A percentile compares a stretch with the other conserved stretches of the same genome.
These are phyloP conservation scores for Fusarium heterosporum DNA, from an alignment of 2,329 filamentous ascomycete genomes.

Conservation along the genomic window DNA sequence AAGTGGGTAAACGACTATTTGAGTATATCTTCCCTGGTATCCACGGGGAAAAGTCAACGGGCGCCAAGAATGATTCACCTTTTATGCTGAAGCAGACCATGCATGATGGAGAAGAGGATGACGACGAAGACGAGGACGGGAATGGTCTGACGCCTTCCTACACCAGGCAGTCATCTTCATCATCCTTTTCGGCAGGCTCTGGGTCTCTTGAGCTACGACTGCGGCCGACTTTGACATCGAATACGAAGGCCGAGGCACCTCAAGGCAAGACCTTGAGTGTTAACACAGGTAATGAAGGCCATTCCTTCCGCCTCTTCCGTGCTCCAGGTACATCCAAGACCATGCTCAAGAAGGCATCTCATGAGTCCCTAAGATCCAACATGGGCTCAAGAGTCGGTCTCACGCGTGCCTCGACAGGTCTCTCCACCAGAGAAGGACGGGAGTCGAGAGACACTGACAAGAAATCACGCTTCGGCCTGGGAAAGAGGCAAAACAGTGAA, in stretches of 20 bases:
- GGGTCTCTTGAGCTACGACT: conserved; percentile 85
- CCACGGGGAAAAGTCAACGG: conserved; percentile 63
- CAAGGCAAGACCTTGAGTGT: conserved; percentile 63
- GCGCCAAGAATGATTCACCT: conserved; percentile 69
- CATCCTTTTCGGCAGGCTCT: conserved; percentile 69
- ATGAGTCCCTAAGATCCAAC: conserved; percentile 64
- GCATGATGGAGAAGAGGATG: conserved; percentile 59
- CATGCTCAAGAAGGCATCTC: conserved; percentile 64
- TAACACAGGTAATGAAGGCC: conserved; percentile 61
- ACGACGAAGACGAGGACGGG: conserved; percentile 58
- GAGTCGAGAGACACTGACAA: conserved; percentile 57
- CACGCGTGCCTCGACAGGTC: conserved; percentile 60
- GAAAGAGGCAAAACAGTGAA: conserved; percentile 62
- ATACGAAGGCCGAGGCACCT: conserved; percentile 53
- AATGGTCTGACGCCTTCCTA: conserved; percentile 53
- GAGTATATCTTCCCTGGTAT: conserved; percentile 97
- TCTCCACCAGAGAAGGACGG: conserved; percentile 55
- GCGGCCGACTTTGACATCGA: conserved; percentile 80
- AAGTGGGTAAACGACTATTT: conserved; percentile 92
- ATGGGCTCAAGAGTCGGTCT: conserved; percentile 57
- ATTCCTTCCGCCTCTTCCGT: conserved; percentile 66
- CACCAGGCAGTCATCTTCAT: conserved; percentile 58
- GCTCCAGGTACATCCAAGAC: conserved; percentile 58
- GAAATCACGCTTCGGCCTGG: conserved; percentile 68
- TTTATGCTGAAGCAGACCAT: conserved; percentile 62